phyloP scores from a whole-genome alignment of 2,329 filamentous ascomycete genomes.

The Botryosphaeria dothidea region DNA sequence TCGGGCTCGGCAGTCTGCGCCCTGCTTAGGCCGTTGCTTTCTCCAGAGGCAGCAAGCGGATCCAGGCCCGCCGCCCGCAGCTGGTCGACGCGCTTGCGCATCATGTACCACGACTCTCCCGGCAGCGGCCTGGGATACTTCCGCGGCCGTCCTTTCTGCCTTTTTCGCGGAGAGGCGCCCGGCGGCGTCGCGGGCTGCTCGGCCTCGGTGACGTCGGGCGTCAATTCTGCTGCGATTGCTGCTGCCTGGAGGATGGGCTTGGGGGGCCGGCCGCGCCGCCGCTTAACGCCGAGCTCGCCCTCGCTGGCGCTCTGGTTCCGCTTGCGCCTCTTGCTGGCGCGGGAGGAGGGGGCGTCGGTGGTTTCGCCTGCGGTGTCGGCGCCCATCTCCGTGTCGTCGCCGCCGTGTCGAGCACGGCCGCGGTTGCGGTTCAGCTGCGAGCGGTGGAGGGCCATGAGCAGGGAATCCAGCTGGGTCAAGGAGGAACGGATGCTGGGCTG shows the following conservation, averaged over 20 bases:
- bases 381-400: slow-evolving; percentile 31
- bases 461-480: slow-evolving; percentile 66
- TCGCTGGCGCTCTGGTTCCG: background rate
- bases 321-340: background rate
- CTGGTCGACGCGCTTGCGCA: slow-evolving; percentile 12
- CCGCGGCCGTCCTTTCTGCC: slow-evolving; percentile 16
- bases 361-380: slow-evolving; percentile 25
- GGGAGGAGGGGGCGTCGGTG: background rate
- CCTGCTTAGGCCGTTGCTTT: background rate
- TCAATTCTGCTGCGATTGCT: background rate
- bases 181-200: background rate
- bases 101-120: slow-evolving; percentile 22
- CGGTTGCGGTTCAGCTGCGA: slow-evolving; percentile 56
- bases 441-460: slow-evolving; percentile 71
- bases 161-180: slow-evolving; percentile 9
- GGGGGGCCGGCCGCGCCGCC: background rate
- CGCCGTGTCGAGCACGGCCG: background rate
- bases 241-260: background rate
- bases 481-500: slow-evolving; percentile 70
- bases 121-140: background rate
- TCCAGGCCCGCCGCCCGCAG: background rate
- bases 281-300: background rate
- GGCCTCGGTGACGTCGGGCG: background rate
- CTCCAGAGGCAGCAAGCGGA: background rate
- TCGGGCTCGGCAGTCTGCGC: slow-evolving; percentile 3